These are phyloP conservation scores for Hippophae rhamnoides DNA, from an alignment of 306 rosid species.

Conservation along the genomic window DNA sequence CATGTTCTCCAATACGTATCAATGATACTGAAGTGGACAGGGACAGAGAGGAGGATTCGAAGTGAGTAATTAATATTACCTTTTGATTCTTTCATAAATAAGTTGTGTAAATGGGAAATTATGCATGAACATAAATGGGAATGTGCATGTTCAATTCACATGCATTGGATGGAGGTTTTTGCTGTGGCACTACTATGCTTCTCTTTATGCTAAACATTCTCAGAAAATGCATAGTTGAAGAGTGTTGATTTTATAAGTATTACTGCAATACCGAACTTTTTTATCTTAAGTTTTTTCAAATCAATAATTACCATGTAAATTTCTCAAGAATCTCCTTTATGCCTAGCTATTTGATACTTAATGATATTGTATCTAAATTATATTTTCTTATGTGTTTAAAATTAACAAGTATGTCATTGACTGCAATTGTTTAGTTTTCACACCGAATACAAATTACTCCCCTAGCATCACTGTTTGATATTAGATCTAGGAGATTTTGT, in stretches of 20 bases:
- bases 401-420: not conserved
- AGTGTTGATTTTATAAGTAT: not conserved
- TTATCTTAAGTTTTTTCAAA: not conserved
- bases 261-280: not conserved
- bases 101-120: not conserved
- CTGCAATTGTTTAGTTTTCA: not conserved
- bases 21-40: constrained; percentile 3
- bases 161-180: not conserved
- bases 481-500: not conserved
- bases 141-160: not conserved
- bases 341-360: not conserved
- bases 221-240: not conserved
- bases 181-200: not conserved
- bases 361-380: not conserved
- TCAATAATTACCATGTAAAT: not conserved
- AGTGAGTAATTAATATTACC: not conserved
- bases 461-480: not conserved
- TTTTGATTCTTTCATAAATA: not conserved
- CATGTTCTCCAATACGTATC: not conserved
- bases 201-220: not conserved
- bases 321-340: not conserved
- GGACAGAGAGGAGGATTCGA: constrained; percentile 3
- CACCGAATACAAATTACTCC: not conserved
- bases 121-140: not conserved
- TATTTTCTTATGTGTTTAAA: not conserved